A percentile compares a stretch with the other conserved stretches of the same genome.
Conservation (phyloP, 495 filamentous ascomycete genomes). For the Podospora sp. region DNA sequence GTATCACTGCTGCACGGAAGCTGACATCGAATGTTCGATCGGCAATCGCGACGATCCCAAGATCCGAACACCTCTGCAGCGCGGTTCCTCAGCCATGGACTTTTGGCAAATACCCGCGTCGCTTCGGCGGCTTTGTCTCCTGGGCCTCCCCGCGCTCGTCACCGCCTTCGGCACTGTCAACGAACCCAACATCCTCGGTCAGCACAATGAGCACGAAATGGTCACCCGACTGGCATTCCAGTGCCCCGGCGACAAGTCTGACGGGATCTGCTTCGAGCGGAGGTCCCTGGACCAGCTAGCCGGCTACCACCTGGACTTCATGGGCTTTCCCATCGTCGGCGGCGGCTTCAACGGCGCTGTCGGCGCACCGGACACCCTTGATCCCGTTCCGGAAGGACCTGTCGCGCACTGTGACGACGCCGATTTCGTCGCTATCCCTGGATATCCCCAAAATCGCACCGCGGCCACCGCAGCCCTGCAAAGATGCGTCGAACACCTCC, state of each 20-base stretch:
- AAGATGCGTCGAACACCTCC: conserved; percentile 31
- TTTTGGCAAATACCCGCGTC: conserved; percentile 3
- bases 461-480: conserved; percentile 30
- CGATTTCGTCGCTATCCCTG: conserved; percentile 34
- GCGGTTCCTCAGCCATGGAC: not conserved
- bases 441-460: conserved; percentile 28
- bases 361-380: conserved; percentile 33
- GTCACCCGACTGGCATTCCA: conserved; percentile 36
- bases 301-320: conserved; percentile 28
- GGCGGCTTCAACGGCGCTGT: conserved; percentile 35
- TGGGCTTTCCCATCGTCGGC: conserved; percentile 28
- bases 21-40: too few species aligned
- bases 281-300: conserved; percentile 35
- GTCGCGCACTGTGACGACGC: conserved; percentile 37
- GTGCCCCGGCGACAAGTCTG: conserved; percentile 28
- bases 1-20: too few species aligned
- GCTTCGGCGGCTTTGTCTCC: not conserved
- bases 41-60: too few species aligned
- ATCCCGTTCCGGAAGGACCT: conserved; percentile 34
- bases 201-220: conserved; percentile 39
- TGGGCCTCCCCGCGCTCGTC: conserved; percentile 2
- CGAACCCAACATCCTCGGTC: conserved; percentile 27
- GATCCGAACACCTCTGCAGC: not conserved
- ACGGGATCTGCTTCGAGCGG: conserved; percentile 34
- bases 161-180: conserved; percentile 34